Evolutionary conservation across 495 filamentous ascomycete genomes (phyloP).

Genomic region (Trichocladium uniseriatum): DNA sequence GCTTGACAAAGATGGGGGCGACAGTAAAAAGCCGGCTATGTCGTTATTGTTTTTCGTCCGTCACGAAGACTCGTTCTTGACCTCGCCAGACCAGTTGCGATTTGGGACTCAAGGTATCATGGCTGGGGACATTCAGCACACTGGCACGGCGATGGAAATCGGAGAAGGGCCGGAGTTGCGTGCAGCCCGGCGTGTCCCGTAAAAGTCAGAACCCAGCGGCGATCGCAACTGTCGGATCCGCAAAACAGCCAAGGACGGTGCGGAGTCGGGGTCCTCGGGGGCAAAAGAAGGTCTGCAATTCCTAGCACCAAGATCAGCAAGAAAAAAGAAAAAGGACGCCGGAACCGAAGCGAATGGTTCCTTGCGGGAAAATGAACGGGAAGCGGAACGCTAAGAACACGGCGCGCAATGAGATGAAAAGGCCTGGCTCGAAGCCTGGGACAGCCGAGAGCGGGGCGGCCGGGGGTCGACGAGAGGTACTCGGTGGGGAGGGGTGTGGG

Average conservation of each 20-base stretch:
- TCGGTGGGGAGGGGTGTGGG: constrained; percentile 20
- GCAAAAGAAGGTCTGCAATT: neutral
- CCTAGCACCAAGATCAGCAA: neutral
- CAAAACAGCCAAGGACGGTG: neutral
- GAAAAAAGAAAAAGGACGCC: constrained; percentile 1
- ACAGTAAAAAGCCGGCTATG: too few relatives aligned
- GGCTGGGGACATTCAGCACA: constrained; percentile 15
- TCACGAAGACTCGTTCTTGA: constrained; percentile 16
- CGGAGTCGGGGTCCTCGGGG: neutral
- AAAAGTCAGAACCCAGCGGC: neutral
- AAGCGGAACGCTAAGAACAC: constrained; percentile 12
- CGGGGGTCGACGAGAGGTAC: constrained; percentile 11
- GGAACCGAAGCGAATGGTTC: constrained; percentile 14
- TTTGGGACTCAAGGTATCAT: constrained; percentile 29
- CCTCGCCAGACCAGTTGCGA: constrained; percentile 22
- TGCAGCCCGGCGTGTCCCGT: constrained; percentile 3
- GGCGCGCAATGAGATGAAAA: constrained; percentile 21
- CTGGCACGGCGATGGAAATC: constrained; percentile 4
- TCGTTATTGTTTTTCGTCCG: too few relatives aligned
- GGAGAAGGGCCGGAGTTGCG: constrained; percentile 2
- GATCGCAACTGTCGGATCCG: neutral
- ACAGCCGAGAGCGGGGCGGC: constrained; percentile 7
- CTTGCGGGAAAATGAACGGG: constrained; percentile 26
- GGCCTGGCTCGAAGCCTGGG: too few relatives aligned
- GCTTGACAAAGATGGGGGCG: too few relatives aligned